phyloP scores from a whole-genome alignment of 140 eudicot genomes.

The Cichorium intybus region DNA sequence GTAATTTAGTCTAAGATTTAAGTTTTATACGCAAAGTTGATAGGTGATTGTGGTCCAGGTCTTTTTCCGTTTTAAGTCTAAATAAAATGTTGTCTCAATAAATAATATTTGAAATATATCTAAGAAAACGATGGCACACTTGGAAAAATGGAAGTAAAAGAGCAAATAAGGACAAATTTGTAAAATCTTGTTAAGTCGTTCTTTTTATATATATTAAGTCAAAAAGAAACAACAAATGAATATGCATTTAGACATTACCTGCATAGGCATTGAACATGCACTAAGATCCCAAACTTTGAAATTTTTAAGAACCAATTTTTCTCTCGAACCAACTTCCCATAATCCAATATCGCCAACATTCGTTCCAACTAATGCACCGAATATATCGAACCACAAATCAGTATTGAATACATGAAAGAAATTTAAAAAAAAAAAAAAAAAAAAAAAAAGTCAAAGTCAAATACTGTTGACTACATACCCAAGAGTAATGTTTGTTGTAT shows the following conservation, averaged over 20 bases:
- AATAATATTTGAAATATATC: no score
- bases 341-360: slow-evolving; percentile 65
- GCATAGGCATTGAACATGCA: slow-evolving; percentile 45
- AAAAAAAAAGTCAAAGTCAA: no score
- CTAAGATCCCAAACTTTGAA: slow-evolving; percentile 61
- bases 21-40: no score
- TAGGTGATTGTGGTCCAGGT: no score
- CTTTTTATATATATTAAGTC: background rate
- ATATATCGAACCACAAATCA: background rate
- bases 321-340: slow-evolving; percentile 68
- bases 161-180: no score
- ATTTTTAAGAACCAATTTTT: slow-evolving; percentile 47
- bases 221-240: background rate
- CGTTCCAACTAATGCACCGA: slow-evolving; percentile 58
- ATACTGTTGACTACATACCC: slow-evolving; percentile 21
- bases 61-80: no score
- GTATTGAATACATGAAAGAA: background rate
- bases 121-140: no score
- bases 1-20: no score
- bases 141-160: no score
- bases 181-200: no score
- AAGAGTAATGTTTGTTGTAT: slow-evolving; percentile 53
- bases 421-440: no score
- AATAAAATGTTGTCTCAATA: no score
- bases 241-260: slow-evolving; percentile 27